Conservation (phyloP, 768 basidiomycete genomes). For the Hemileccinum rubropunctum region DNA sequence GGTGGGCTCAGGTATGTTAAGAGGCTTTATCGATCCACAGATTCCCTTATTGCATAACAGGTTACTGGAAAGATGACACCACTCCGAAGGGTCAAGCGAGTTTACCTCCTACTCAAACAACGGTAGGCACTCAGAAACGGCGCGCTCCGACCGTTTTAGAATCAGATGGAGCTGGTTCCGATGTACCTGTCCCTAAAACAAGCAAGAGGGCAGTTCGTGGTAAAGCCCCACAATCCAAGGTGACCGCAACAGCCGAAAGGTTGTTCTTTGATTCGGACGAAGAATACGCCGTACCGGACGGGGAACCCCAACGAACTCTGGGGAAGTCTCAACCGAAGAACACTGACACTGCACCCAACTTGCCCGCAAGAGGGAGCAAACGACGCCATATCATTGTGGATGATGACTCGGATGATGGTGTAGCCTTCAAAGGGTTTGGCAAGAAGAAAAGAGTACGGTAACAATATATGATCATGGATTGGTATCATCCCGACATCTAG, state of each 20-base stretch:
- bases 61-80: constrained; percentile 52
- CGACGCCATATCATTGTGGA: constrained; percentile 43
- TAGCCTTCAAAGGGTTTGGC: constrained; percentile 65
- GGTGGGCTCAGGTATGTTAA: constrained; percentile 45
- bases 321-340: constrained; percentile 6
- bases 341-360: background rate
- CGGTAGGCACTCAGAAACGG: constrained; percentile 17
- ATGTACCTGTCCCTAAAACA: constrained; percentile 15
- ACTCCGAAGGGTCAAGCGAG: constrained; percentile 18
- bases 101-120: constrained; percentile 17
- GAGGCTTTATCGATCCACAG: background rate
- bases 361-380: constrained; percentile 19
- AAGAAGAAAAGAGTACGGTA: constrained; percentile 26
- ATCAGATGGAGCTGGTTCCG: constrained; percentile 37
- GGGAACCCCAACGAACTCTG: background rate
- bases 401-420: constrained; percentile 71
- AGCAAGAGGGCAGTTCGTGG: constrained; percentile 17
- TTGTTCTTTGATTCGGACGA: constrained; percentile 56
- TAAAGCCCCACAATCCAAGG: constrained; percentile 31
- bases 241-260: constrained; percentile 26
- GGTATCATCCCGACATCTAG: background rate
- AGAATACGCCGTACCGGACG: constrained; percentile 24
- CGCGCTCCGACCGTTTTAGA: constrained; percentile 36
- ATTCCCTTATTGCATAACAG: constrained; percentile 30
- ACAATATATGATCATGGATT: background rate